Conservation (phyloP, 2,329 filamentous ascomycete species). For the Emericellopsis cladophorae region DNA sequence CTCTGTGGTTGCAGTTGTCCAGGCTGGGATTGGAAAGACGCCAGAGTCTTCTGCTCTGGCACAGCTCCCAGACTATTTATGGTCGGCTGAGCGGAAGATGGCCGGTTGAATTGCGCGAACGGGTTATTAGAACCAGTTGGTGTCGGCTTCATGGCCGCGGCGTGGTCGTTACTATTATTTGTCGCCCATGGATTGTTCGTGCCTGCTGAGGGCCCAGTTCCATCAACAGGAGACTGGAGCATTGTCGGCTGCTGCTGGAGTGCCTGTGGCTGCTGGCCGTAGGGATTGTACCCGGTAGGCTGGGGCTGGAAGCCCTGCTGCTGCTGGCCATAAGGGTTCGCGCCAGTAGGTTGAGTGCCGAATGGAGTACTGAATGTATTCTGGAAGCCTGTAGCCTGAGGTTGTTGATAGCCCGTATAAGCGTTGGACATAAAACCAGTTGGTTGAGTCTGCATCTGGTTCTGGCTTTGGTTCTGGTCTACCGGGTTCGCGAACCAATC, state of each 20-base stretch:
- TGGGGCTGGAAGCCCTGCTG: slow-evolving; percentile 30
- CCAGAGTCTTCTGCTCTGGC: slow-evolving; percentile 73
- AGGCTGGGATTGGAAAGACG: slow-evolving; percentile 31
- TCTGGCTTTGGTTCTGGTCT: slow-evolving; percentile 39
- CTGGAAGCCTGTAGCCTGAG: slow-evolving; percentile 35
- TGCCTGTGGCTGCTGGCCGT: slow-evolving; percentile 23
- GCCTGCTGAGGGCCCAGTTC: slow-evolving; percentile 57
- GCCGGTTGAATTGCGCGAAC: slow-evolving; percentile 66
- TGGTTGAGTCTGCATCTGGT: slow-evolving; percentile 62
- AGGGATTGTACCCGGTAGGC: slow-evolving; percentile 41
- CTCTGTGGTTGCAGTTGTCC: slow-evolving; percentile 29
- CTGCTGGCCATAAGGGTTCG: slow-evolving; percentile 56
- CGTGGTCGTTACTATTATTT: slow-evolving; percentile 33
- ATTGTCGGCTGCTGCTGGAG: slow-evolving; percentile 20
- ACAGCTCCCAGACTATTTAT: slow-evolving; percentile 64
- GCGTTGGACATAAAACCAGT: slow-evolving; percentile 56
- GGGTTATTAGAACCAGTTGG: slow-evolving; percentile 97
- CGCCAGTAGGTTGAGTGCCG: slow-evolving; percentile 41
- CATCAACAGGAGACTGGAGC: slow-evolving; percentile 32
- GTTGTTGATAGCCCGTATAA: slow-evolving; percentile 38
- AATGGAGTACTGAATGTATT: slow-evolving; percentile 57
- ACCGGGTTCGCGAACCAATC: slow-evolving; percentile 97
- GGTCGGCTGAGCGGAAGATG: slow-evolving; percentile 37
- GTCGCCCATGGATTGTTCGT: slow-evolving; percentile 92
- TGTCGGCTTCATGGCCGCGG: slow-evolving; percentile 53